phyloP scores from a whole-genome alignment of 805 yeast genomes.

The Saturnispora saitoi region DNA sequence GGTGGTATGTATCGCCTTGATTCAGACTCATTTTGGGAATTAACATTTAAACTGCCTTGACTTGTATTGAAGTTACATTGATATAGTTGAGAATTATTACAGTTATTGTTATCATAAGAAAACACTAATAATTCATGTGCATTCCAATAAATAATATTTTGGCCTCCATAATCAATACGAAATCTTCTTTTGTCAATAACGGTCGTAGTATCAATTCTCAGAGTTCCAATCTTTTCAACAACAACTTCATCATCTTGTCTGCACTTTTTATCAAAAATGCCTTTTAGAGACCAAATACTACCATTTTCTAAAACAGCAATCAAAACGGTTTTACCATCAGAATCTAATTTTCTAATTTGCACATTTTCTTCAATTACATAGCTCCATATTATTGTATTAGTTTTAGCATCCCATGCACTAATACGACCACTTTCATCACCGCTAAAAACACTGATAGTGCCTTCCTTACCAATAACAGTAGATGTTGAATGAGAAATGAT shows the following conservation, averaged over 20 bases:
- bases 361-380: neutral
- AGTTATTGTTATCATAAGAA: constrained; percentile 13
- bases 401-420: constrained; percentile 28
- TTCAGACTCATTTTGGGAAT: constrained; percentile 2
- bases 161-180: constrained; percentile 27
- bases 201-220: neutral
- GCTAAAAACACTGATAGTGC: constrained; percentile 24
- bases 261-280: constrained; percentile 13
- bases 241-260: constrained; percentile 8
- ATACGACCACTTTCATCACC: constrained; percentile 26
- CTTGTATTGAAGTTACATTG: neutral
- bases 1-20: constrained; percentile 3
- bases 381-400: constrained; percentile 9
- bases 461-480: constrained; percentile 17
- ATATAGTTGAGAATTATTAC: neutral
- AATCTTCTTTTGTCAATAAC: constrained; percentile 11
- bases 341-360: constrained; percentile 19
- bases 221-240: constrained; percentile 8
- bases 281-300: constrained; percentile 17
- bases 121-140: constrained; percentile 16
- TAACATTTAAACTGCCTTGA: constrained; percentile 6
- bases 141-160: constrained; percentile 19
- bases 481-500: constrained; percentile 15
- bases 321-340: constrained; percentile 24
- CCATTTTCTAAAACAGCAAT: constrained; percentile 21